Conservation (phyloP, 331 rosid genomes). For the Quercus phellos region DNA sequence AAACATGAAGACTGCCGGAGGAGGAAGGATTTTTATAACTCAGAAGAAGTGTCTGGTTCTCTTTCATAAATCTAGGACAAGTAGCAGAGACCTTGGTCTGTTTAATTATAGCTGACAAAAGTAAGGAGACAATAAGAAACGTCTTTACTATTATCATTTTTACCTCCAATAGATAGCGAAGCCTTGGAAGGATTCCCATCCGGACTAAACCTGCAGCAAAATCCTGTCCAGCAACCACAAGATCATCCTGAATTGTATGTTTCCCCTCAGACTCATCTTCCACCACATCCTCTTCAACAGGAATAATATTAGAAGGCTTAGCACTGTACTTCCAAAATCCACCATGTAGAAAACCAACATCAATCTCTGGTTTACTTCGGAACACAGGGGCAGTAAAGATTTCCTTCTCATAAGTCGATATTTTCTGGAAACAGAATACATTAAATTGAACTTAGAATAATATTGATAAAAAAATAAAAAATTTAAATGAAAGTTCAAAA, state of each 20-base stretch:
- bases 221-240: conserved; percentile 91
- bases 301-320: conserved; percentile 68
- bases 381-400: conserved; percentile 83
- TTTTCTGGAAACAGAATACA: conserved; percentile 45
- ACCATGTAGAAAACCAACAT: conserved; percentile 81
- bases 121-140: background rate
- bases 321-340: conserved; percentile 95
- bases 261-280: conserved; percentile 60
- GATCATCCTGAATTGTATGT: conserved; percentile 86
- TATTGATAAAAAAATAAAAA: background rate
- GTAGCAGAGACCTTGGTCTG: background rate
- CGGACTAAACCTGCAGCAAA: conserved; percentile 84
- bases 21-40: background rate
- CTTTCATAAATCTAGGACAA: background rate
- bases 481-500: background rate
- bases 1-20: background rate
- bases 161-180: conserved; percentile 88
- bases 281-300: conserved; percentile 45
- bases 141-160: background rate
- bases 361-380: conserved; percentile 73
- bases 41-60: background rate
- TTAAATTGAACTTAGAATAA: conserved; percentile 12
- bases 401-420: conserved; percentile 44
- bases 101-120: background rate
- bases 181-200: conserved; percentile 83